phyloP scores from a whole-genome alignment of 208 protist genomes.

The Acanthamoeba healyi region DNA sequence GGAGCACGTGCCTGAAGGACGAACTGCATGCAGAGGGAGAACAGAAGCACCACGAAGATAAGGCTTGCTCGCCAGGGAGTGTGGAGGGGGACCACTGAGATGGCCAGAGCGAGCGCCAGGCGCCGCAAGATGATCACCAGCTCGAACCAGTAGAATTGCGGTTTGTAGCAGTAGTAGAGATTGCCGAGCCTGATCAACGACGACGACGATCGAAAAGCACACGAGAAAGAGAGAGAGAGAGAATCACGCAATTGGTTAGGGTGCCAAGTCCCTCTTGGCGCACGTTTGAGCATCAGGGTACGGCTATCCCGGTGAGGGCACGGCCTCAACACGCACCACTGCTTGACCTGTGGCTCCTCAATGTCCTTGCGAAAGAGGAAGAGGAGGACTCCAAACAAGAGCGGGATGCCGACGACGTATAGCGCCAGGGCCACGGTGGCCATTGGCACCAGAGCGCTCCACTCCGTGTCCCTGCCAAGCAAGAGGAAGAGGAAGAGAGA shows the following conservation, averaged over 20 bases:
- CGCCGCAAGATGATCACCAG: neutral
- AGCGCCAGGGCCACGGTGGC: neutral
- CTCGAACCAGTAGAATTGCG: slow-evolving; percentile 33
- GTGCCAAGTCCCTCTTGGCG: no score
- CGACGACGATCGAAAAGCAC: no score
- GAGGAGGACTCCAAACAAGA: slow-evolving; percentile 21
- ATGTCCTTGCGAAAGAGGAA: neutral
- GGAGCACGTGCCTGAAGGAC: neutral
- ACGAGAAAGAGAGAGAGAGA: neutral
- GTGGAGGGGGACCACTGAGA: slow-evolving; percentile 15
- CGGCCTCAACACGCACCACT: neutral
- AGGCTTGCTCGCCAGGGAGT: neutral
- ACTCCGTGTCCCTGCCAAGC: neutral
- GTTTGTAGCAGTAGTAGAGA: slow-evolving; percentile 58
- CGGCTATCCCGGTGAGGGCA: no score
- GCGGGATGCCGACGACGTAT: slow-evolving; percentile 17
- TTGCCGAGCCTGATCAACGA: neutral
- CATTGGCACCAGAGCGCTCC: slow-evolving; percentile 13
- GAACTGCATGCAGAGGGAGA: slow-evolving; percentile 39
- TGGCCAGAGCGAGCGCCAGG: slow-evolving; percentile 41
- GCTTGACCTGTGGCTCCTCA: neutral
- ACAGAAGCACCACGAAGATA: neutral
- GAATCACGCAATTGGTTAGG: no score
- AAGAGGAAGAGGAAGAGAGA: neutral
- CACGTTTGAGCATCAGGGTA: no score